Evolutionary conservation across 23 red algal genomes (phyloP).

Genomic region (Pyropia haitanensis): DNA sequence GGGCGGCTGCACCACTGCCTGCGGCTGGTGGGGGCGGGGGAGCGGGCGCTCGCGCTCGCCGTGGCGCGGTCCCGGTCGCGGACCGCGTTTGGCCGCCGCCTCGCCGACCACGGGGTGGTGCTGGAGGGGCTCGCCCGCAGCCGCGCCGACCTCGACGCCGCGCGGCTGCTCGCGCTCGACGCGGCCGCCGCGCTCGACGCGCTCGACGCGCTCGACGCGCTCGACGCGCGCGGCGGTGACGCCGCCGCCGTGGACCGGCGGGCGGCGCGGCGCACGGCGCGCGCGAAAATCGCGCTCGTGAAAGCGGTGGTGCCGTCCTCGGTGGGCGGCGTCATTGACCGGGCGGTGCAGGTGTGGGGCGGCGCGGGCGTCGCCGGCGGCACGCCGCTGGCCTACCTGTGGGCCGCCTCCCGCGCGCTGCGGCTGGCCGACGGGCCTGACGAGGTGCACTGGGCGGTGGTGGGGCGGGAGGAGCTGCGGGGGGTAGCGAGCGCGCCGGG

Average conservation of each 20-base stretch:
- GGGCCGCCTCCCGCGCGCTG: conserved; percentile 43
- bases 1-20: conserved; percentile 91
- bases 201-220: conserved; percentile 3
- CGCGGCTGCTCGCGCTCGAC: conserved; percentile 7
- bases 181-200: conserved; percentile 28
- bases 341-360: conserved; percentile 67
- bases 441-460: conserved; percentile 41
- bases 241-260: conserved; percentile 3
- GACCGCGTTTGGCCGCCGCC: conserved; percentile 26
- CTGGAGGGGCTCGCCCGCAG: conserved; percentile 34
- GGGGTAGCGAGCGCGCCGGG: too few relatives aligned
- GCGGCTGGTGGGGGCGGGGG: conserved; percentile 53
- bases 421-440: conserved; percentile 90
- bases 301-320: conserved; percentile 53
- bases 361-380: conserved; percentile 73
- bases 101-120: conserved; percentile 47
- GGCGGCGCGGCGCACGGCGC: conserved; percentile 3
- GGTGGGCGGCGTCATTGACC: conserved; percentile 46
- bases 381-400: conserved; percentile 42
- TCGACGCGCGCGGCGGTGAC: neutral
- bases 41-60: conserved; percentile 40
- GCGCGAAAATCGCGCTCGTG: conserved; percentile 31
- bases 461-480: conserved; percentile 13
- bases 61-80: conserved; percentile 29
- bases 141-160: conserved; percentile 50